Base-by-base conservation (phyloP, 768 basidiomycete genomes). In the Termitomyces sp. region DNA sequence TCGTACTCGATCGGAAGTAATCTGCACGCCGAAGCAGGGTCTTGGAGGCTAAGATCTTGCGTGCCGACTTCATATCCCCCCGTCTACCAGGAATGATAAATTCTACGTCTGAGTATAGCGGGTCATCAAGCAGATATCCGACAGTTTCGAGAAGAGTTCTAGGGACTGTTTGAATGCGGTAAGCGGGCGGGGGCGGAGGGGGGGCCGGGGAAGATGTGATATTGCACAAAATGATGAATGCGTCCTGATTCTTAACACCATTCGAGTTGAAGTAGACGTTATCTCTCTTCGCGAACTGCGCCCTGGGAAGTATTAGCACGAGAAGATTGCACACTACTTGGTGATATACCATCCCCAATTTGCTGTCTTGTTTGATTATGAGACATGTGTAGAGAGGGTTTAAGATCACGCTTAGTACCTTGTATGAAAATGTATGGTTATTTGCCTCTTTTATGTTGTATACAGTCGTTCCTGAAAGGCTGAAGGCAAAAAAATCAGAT, bases 261-360 rank as follows among this genome's bases (percentile, higher is more conserved):
- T 69, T 70, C 1, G 80, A 78, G 44, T 80, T 75, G 68, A 80
- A 89, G 70, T 79, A 90, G 19, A 90, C 80, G 30, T 70, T 71
- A 58, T 94, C 90, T 62, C 91, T 76, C 55, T 81, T 81, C 40
- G 89, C 83, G 68, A 94, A 94, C 66, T 90, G 87, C 0, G 88
- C 85, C 87, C 85, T 87, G 50, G 3, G 23, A 53, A 12, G 3
- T 26, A 14, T 50, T 3, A 40, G 26, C 23, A 35, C 23, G 3
- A 44, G 41, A 35, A 28, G 38, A 23, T 7, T 41, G n/a, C 26
- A 30, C 26, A 19, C 37, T 5, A 11, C 3, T 37, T 19, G 26
- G n/a, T 19, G 33, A n/a, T 33, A 58, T 79, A 87, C 89, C 91
- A 94, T 69, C 89, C 90, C 91, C 90, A 92, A 64, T 92, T 93